These are phyloP conservation scores for Kalanchoe fedtschenkoi DNA, from an alignment of 164 flowering plant genomes.

Conservation along the genomic window DNA sequence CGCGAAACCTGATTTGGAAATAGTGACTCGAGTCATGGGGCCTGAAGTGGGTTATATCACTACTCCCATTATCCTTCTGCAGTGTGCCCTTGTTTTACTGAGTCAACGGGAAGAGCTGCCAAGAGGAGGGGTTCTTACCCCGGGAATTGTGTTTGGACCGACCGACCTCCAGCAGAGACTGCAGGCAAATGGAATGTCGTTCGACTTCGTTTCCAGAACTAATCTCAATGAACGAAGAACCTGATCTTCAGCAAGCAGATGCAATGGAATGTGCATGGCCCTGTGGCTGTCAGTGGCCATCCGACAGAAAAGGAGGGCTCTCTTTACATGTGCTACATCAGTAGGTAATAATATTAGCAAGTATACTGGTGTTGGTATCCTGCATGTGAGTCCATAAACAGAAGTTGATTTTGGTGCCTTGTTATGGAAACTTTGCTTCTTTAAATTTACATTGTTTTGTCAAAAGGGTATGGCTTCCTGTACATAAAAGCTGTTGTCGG, in stretches of 20 bases:
- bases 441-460: no score
- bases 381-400: no score
- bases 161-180: conserved; percentile 81
- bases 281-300: not conserved
- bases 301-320: no score
- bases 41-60: conserved; percentile 92
- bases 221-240: conserved; percentile 10
- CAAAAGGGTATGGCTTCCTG: no score
- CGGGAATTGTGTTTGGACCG: conserved; percentile 83
- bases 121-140: conserved; percentile 69
- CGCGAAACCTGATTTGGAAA: conserved; percentile 55
- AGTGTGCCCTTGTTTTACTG: conserved; percentile 66
- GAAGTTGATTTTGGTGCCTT: no score
- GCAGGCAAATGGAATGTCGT: conserved; percentile 74
- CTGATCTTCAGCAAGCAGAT: not conserved
- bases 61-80: conserved; percentile 73
- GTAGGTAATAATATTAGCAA: no score
- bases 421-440: no score
- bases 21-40: conserved; percentile 72
- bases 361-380: no score
- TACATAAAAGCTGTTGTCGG: no score
- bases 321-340: no score
- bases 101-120: conserved; percentile 52
- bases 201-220: conserved; percentile 57
- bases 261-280: not conserved